Conservation (phyloP, 805 yeast genomes). For the Priceomyces carsonii region DNA sequence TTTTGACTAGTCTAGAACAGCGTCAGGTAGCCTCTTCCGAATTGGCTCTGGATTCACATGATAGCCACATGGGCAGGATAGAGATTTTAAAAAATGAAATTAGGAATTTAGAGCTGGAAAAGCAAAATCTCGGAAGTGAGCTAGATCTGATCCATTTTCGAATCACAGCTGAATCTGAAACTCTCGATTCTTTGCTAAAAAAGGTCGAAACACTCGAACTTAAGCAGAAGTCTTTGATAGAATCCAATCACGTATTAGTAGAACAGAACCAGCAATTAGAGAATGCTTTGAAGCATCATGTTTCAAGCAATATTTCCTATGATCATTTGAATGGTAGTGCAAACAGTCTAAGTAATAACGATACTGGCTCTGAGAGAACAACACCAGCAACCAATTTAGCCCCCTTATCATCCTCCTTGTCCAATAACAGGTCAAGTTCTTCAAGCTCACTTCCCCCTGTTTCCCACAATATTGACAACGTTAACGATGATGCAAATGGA, state of each 20-base stretch:
- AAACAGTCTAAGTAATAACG: conserved; percentile 5
- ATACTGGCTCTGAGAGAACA: conserved; percentile 1
- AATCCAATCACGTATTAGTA: conserved; percentile 22
- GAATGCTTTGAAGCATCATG: conserved; percentile 4
- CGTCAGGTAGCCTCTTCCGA: no score
- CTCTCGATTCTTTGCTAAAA: conserved; percentile 43
- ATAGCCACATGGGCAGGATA: conserved; percentile 20
- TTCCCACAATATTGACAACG: no score
- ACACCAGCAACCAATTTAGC: conserved; percentile 2
- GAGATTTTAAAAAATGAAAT: conserved; percentile 38
- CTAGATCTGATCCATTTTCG: conserved; percentile 43
- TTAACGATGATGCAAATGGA: conserved; percentile 7
- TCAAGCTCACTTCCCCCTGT: conserved; percentile 14
- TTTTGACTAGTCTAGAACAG: conserved; percentile 19
- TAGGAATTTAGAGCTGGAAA: conserved; percentile 28
- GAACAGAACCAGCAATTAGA: conserved; percentile 19
- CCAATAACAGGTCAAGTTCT: conserved; percentile 14
- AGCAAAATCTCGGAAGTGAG: conserved; percentile 15
- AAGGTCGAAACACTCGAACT: conserved; percentile 54
- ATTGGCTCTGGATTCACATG: conserved; percentile 10
- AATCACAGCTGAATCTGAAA: conserved; percentile 39
- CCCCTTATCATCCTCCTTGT: conserved; percentile 2
- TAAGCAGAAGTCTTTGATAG: conserved; percentile 46
- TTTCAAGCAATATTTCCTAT: conserved; percentile 1
- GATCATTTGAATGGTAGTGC: conserved; percentile 1